These are phyloP conservation scores for Lycium barbarum DNA, from an alignment of 257 asterid genomes.

Conservation along the genomic window DNA sequence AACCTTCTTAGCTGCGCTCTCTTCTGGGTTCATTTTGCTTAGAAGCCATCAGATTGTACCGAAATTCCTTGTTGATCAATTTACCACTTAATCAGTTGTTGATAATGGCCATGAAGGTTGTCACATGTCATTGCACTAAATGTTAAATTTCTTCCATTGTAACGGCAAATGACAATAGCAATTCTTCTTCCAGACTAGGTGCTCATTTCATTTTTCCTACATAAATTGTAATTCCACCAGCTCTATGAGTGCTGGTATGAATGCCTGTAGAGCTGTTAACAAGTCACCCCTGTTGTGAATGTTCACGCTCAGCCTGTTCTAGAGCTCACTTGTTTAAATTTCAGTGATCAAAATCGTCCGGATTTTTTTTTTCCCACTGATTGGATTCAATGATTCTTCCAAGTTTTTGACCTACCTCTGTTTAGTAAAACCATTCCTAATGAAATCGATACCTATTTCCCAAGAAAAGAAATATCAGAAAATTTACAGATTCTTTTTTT, in stretches of 20 bases:
- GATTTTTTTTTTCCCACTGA: not conserved
- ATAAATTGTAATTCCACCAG: not conserved
- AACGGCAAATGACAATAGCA: constrained; percentile 9
- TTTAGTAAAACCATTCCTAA: not conserved
- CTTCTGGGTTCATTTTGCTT: constrained; percentile 12
- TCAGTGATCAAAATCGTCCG: not conserved
- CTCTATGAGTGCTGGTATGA: not conserved
- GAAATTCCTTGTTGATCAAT: not conserved
- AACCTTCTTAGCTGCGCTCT: not conserved
- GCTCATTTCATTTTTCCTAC: constrained; percentile 2
- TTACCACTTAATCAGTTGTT: constrained; percentile 1
- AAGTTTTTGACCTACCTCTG: not conserved
- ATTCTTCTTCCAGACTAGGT: not conserved
- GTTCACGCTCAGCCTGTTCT: not conserved
- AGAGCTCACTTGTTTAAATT: not conserved
- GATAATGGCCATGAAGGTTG: not conserved
- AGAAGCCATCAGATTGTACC: constrained; percentile 10
- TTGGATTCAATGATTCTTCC: not conserved
- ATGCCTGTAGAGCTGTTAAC: not conserved
- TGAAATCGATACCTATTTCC: constrained; percentile 7
- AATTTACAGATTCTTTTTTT: not conserved
- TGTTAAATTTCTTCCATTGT: constrained; percentile 7
- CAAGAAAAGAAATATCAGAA: not conserved
- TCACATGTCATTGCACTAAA: not conserved
- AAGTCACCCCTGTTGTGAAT: not conserved